A percentile compares a stretch with the other conserved stretches of the same genome.
phyloP scores from a whole-genome alignment of 768 basidiomycete species.

The Mycena polygramma region DNA sequence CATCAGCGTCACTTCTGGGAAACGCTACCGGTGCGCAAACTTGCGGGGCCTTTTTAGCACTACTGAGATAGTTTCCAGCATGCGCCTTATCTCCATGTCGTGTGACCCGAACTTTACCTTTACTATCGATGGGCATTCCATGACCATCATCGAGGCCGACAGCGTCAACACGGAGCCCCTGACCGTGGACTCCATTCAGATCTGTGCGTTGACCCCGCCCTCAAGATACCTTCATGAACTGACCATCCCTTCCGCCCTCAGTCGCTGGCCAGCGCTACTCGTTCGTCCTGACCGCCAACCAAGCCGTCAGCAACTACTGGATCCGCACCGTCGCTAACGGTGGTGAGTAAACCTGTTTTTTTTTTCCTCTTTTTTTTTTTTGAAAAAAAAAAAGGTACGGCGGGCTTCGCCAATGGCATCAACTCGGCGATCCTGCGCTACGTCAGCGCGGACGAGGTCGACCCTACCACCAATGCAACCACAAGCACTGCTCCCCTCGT shows the following conservation, averaged over 20 bases:
- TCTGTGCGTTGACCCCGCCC: conserved; percentile 51
- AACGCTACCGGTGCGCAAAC: conserved; percentile 48
- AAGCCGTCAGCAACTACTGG: conserved; percentile 67
- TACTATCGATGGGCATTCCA: conserved; percentile 56
- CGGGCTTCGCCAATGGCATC: conserved; percentile 53
- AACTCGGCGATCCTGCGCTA: conserved; percentile 70
- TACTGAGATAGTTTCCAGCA: background rate
- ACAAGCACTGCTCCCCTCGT: conserved; percentile 44
- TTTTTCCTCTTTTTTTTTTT: too few species aligned
- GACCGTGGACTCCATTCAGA: conserved; percentile 57
- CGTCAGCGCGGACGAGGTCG: conserved; percentile 50
- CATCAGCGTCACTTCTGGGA: conserved; percentile 48
- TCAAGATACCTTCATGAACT: background rate
- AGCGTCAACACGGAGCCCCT: conserved; percentile 57
- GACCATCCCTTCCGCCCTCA: background rate
- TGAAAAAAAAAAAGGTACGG: too few species aligned
- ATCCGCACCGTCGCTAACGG: conserved; percentile 51
- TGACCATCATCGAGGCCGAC: conserved; percentile 64
- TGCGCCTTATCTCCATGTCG: conserved; percentile 52
- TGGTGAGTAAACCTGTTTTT: too few species aligned
- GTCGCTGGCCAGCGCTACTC: conserved; percentile 56
- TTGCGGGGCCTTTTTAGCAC: background rate
- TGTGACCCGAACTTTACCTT: conserved; percentile 50
- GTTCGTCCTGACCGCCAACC: conserved; percentile 59
- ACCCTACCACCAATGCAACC: conserved; percentile 42